These are phyloP conservation scores for Straminergon stramineum DNA, from an alignment of 225 moss, liverwort and hornwort genomes.

Conservation along the genomic window DNA sequence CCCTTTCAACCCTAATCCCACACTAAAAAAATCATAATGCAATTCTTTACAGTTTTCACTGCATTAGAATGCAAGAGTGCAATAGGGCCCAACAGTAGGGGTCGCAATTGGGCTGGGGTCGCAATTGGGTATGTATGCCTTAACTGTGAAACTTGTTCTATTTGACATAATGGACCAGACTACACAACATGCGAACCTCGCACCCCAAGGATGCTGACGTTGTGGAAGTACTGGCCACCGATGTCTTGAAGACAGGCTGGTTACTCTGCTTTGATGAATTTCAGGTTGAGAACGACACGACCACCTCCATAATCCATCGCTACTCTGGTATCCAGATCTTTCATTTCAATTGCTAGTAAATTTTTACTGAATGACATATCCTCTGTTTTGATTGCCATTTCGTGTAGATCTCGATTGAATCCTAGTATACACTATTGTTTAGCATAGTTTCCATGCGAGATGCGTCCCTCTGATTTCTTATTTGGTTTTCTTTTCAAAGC, in stretches of 20 bases:
- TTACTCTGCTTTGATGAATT: conserved; percentile 83
- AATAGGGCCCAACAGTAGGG: not conserved
- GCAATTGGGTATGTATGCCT: too few relatives aligned
- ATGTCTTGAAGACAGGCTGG: conserved; percentile 64
- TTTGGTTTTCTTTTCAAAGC: not conserved
- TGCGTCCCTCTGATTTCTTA: not conserved
- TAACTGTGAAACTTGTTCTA: not conserved
- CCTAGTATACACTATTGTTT: not conserved
- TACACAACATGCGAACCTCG: conserved; percentile 30
- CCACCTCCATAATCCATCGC: not conserved
- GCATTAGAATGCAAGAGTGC: not conserved
- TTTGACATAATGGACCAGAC: not conserved
- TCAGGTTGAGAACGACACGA: conserved; percentile 27
- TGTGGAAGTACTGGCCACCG: conserved; percentile 44
- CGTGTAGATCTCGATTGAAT: not conserved
- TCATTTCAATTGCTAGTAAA: not conserved
- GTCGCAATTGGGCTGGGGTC: too few relatives aligned
- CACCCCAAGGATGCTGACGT: conserved; percentile 36
- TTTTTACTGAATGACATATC: not conserved
- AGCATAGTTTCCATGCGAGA: not conserved
- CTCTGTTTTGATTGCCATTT: not conserved
- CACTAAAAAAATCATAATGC: not conserved
- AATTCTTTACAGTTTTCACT: not conserved
- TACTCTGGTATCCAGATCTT: not conserved
- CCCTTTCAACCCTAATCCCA: not conserved